Conservation (phyloP, 805 yeast species). For the Myxozyma lipomycoides region DNA sequence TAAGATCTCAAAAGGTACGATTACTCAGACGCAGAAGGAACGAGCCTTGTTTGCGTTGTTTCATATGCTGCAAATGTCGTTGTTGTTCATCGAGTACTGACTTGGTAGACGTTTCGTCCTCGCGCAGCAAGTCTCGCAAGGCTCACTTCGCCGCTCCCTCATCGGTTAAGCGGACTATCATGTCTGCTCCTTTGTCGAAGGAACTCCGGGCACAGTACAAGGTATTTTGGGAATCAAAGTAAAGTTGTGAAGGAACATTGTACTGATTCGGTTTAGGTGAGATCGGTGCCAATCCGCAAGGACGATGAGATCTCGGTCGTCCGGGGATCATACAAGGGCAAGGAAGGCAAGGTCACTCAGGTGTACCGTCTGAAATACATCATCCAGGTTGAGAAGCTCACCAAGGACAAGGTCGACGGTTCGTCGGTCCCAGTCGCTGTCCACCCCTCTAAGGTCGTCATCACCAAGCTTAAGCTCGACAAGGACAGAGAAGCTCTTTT, state of each 20-base stretch:
- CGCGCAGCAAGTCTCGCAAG: conserved; percentile 99
- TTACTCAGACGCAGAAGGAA: background rate
- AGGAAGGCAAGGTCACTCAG: conserved; percentile 95
- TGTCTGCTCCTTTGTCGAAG: conserved; percentile 98
- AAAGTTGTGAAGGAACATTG: background rate
- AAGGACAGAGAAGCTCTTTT: conserved; percentile 98
- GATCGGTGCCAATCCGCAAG: conserved; percentile 94
- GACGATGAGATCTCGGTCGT: conserved; percentile 93
- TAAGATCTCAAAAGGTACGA: conserved; percentile 24
- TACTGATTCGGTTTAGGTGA: conserved; percentile 43
- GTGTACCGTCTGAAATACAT: conserved; percentile 99
- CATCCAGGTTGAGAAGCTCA: conserved; percentile 93
- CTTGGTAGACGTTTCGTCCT: conserved; percentile 87
- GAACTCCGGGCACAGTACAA: conserved; percentile 98
- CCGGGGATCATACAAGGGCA: conserved; percentile 99
- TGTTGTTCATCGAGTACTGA: too few relatives aligned
- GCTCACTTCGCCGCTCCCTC: conserved; percentile 99
- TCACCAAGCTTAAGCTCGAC: conserved; percentile 97
- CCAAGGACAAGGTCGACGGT: conserved; percentile 97
- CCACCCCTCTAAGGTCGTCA: conserved; percentile 98
- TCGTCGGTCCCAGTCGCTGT: conserved; percentile 95
- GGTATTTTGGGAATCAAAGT: conserved; percentile 23
- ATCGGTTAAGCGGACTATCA: conserved; percentile 84
- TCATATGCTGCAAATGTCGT: background rate
- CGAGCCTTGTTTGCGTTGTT: background rate